Base-by-base conservation (phyloP, 2,329 filamentous ascomycete species). In the Ophiostoma fasciatum region DNA sequence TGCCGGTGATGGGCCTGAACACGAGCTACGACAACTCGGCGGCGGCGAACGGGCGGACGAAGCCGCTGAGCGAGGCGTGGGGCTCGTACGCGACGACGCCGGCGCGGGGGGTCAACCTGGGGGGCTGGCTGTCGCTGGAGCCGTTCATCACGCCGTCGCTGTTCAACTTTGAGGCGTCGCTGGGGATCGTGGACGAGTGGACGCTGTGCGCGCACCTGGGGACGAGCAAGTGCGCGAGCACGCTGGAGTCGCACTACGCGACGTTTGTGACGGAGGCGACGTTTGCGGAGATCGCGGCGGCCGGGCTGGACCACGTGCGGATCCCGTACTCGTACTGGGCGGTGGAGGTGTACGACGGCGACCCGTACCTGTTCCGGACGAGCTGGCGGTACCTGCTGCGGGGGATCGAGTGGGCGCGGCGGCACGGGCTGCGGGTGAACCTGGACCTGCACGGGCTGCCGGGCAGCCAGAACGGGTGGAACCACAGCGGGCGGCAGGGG, bases 241-340 rank as follows among this genome's bases (percentile, higher is more conserved):
- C 70, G 0, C 59, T 96, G n/a, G 90, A 98, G 54, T 68, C 82
- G 41, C 90, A 98, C 56, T 98, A 98, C 58, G 78, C 87, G 2
- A 74, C 73, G 0, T 98, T 94, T 51, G 75, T 96, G 29, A 87
- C 73, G 0, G 83, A 92, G 52, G 63, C 79, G 39, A 85, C 82
- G 3, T 94, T 96, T 54, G 66, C 67, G 38, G 80, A 88, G 28
- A 94, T 98, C 41, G 74, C 75, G 33, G 77, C 74, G 27, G 90
- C 90, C 1, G 90, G 90, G 0, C 72, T 98, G 31, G 90, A 98
- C 52, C 90, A 98, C 53, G 82, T 98, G n/a, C 80, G 90, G 37
- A 94, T 98, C 36, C 85, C 82, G 0, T 96, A 79, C 54, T 83
- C 80, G 9, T 98, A 98, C 63, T 98, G 90, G 90, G 84, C 87